A percentile compares a stretch with the other conserved stretches of the same genome.
Evolutionary conservation across 2,329 filamentous ascomycete genomes (phyloP).

Genomic region (Penicillium sp.): DNA sequence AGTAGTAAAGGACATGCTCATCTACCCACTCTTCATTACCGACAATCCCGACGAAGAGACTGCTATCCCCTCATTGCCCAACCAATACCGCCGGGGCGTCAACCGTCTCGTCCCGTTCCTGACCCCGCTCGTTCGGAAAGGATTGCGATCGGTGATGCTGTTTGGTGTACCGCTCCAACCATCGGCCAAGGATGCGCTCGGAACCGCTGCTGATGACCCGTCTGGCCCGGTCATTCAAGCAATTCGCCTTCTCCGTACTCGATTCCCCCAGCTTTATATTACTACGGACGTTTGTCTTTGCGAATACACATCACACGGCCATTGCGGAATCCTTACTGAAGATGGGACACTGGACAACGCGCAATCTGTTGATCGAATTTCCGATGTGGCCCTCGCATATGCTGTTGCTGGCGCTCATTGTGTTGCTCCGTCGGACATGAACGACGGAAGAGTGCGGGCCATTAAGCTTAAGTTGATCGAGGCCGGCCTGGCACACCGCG

Average conservation of each 20-base stretch:
- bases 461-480: conserved; percentile 99
- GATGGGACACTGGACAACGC: conserved; percentile 92
- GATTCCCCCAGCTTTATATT: conserved; percentile 89
- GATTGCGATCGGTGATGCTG: conserved; percentile 86
- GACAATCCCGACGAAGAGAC: conserved; percentile 92
- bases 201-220: conserved; percentile 89
- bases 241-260: conserved; percentile 77
- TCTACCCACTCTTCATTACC: conserved; percentile 95
- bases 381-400: conserved; percentile 96
- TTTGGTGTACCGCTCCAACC: conserved; percentile 88
- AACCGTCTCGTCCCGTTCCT: conserved; percentile 84
- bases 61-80: conserved; percentile 83
- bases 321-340: conserved; percentile 92
- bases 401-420: conserved; percentile 95
- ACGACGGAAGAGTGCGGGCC: conserved; percentile 92
- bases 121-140: conserved; percentile 81
- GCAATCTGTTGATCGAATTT: conserved; percentile 89
- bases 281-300: conserved; percentile 92
- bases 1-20: conserved; percentile 79
- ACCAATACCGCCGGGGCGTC: conserved; percentile 82
- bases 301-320: conserved; percentile 97
- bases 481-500: conserved; percentile 84
- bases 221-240: conserved; percentile 84
- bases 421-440: conserved; percentile 97
- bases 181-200: conserved; percentile 82